These are phyloP conservation scores for Colletotrichum sp. DNA, from an alignment of 2,329 filamentous ascomycete species.

Conservation along the genomic window DNA sequence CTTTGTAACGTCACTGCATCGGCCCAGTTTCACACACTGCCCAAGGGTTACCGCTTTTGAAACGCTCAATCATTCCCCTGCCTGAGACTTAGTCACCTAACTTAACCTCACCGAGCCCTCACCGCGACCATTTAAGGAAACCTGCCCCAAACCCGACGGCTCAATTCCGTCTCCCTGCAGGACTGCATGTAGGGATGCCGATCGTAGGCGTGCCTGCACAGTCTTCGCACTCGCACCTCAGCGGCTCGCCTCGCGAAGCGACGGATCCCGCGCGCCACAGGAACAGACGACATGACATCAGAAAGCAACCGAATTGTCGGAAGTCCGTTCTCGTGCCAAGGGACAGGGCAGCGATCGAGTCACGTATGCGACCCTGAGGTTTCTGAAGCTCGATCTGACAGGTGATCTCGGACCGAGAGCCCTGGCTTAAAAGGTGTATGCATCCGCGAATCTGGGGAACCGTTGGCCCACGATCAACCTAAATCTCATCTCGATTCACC, in stretches of 20 bases:
- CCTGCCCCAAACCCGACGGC: background rate
- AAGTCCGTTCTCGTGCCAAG: conserved; percentile 2
- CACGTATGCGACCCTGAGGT: background rate
- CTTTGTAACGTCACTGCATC: background rate
- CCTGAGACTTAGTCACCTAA: background rate
- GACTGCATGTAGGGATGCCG: background rate
- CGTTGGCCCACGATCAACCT: background rate
- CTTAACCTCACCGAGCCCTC: background rate
- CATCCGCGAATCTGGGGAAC: background rate
- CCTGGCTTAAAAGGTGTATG: background rate
- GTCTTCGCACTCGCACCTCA: background rate
- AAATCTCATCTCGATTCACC: background rate
- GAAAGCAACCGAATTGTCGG: background rate
- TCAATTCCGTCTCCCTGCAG: background rate
- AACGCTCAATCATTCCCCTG: background rate
- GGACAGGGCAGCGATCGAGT: background rate
- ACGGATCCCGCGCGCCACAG: background rate
- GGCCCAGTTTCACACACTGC: background rate
- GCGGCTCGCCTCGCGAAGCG: background rate
- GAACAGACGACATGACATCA: conserved; percentile 6
- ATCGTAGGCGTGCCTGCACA: background rate
- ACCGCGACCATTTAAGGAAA: background rate
- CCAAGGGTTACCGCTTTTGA: background rate
- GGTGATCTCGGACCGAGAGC: background rate
- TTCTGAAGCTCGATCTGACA: background rate